These are phyloP conservation scores for Oryza rufipogon DNA, from an alignment of 176 grass and related monocot genomes.

Conservation along the genomic window DNA sequence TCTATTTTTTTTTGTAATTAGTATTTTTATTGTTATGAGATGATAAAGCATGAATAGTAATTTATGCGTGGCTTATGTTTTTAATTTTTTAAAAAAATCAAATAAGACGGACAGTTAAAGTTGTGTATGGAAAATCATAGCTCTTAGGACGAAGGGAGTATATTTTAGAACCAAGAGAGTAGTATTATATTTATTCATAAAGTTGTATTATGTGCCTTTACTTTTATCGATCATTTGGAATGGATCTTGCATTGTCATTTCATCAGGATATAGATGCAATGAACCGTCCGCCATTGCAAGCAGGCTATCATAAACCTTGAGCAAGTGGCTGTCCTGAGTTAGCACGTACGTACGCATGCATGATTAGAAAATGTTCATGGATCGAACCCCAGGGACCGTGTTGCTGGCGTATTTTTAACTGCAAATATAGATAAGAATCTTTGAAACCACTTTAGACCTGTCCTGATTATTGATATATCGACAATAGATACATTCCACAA, in stretches of 20 bases:
- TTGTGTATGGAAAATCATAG: too few relatives aligned
- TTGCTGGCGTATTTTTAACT: background rate
- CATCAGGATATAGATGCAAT: constrained; percentile 1
- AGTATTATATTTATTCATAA: background rate
- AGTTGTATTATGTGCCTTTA: background rate
- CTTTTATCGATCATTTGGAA: background rate
- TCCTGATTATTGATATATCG: background rate
- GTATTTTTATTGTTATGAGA: too few relatives aligned
- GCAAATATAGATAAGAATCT: background rate
- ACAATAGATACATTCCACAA: background rate
- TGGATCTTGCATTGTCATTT: background rate
- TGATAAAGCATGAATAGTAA: too few relatives aligned
- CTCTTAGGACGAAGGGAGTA: too few relatives aligned
- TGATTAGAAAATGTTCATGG: background rate
- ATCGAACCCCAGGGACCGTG: background rate
- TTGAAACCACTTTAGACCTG: background rate
- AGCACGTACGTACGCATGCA: background rate
- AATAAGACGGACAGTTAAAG: too few relatives aligned
- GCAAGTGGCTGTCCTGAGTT: constrained; percentile 2
- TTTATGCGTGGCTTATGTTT: too few relatives aligned
- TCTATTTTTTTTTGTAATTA: too few relatives aligned
- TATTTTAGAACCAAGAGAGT: too few relatives aligned
- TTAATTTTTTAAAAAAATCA: too few relatives aligned
- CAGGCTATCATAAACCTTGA: background rate
- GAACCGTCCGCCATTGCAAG: background rate